phyloP scores from a whole-genome alignment of 106 monocot genomes.

The Phalaenopsis aphrodite region DNA sequence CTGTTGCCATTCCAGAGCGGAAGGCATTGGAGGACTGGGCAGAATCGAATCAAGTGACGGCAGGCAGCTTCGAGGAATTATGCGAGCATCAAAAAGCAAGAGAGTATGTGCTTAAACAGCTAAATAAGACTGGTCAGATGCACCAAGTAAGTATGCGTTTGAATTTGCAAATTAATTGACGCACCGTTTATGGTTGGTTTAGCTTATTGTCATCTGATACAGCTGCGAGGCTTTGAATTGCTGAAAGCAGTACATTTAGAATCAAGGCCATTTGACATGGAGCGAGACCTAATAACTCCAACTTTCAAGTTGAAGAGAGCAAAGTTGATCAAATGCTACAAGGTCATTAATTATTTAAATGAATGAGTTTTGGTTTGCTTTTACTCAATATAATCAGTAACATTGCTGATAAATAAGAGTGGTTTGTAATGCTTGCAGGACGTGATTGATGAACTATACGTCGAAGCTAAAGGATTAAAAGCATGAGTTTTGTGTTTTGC shows the following conservation, averaged over 20 bases:
- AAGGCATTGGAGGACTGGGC: constrained; percentile 83
- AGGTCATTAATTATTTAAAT: constrained; percentile 28
- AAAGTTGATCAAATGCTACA: constrained; percentile 70
- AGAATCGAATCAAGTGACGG: constrained; percentile 31
- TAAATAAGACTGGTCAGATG: constrained; percentile 55
- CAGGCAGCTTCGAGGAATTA: constrained; percentile 46
- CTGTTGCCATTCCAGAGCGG: constrained; percentile 74
- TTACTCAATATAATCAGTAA: neutral
- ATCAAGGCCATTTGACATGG: constrained; percentile 68
- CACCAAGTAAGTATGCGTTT: constrained; percentile 30
- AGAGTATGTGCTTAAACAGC: constrained; percentile 58
- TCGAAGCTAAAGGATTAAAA: constrained; percentile 34
- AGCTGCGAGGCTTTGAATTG: constrained; percentile 92
- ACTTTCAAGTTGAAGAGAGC: constrained; percentile 91
- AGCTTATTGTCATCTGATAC: neutral
- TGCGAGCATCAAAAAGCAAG: constrained; percentile 62
- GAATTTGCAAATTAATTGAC: no score
- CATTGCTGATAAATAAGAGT: neutral
- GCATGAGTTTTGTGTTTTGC: constrained; percentile 3
- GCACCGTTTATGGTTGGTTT: no score
- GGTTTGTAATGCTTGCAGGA: constrained; percentile 28
- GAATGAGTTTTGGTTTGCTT: neutral
- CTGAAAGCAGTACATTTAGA: constrained; percentile 75
- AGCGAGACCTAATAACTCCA: constrained; percentile 79
- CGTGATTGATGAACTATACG: constrained; percentile 42